These are phyloP conservation scores for Fusarium kyushuense DNA, from an alignment of 2,329 filamentous ascomycete species.

Conservation along the genomic window DNA sequence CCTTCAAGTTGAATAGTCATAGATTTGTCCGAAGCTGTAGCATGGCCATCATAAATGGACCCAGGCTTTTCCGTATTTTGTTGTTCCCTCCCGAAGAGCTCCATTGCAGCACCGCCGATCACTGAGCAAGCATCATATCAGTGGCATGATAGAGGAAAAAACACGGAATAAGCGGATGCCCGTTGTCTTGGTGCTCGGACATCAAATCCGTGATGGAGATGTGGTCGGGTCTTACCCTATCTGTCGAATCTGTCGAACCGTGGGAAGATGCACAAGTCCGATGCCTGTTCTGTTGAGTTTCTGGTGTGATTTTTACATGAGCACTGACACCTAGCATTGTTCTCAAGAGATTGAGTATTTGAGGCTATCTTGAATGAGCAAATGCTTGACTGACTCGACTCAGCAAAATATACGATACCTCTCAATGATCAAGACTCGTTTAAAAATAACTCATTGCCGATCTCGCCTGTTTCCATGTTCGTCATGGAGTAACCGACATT, in stretches of 20 bases:
- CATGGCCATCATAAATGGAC: not conserved
- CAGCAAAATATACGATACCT: not conserved
- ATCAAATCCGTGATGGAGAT: not conserved
- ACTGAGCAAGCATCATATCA: not conserved
- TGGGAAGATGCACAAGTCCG: not conserved
- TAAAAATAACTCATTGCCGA: constrained; percentile 34
- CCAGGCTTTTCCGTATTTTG: not conserved
- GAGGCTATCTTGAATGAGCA: not conserved
- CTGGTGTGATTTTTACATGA: not conserved
- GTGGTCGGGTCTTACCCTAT: not conserved
- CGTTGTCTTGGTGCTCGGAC: constrained; percentile 5
- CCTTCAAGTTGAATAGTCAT: not conserved
- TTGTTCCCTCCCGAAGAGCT: not conserved
- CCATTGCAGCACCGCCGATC: not conserved
- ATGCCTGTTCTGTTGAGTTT: not conserved
- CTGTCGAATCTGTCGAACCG: not conserved
- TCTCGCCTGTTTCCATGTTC: not conserved
- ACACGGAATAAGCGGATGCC: not conserved
- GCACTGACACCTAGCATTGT: not conserved
- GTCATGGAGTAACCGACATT: not conserved
- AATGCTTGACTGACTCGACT: not conserved
- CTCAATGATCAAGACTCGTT: not conserved
- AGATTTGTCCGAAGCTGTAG: not conserved
- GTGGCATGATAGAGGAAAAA: not conserved
- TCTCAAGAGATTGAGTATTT: not conserved